Percentiles rank a stretch among this genome's conserved stretches.
Conservation (phyloP, 2,329 filamentous ascomycete species). For the Cladosporium colombiae region DNA sequence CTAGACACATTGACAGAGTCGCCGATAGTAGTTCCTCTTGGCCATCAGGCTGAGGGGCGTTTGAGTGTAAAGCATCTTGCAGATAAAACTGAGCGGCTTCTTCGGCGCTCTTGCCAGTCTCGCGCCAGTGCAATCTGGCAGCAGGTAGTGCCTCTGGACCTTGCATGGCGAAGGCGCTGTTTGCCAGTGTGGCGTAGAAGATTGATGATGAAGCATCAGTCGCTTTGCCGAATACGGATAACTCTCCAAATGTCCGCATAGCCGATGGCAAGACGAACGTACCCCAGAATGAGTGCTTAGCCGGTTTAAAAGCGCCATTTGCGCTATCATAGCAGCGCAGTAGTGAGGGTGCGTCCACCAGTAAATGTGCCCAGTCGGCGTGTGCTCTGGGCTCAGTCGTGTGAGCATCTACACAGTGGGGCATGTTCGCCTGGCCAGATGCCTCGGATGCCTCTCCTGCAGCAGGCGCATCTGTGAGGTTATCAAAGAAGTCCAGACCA, state of each 20-base stretch:
- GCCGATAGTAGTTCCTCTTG: not conserved
- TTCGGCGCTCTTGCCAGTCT: not conserved
- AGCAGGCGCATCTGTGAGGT: not conserved
- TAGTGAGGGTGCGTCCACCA: not conserved
- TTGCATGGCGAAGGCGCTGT: conserved; percentile 1
- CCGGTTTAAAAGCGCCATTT: not conserved
- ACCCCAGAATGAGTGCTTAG: conserved; percentile 8
- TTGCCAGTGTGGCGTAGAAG: conserved; percentile 12
- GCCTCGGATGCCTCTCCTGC: not conserved
- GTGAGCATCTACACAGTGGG: not conserved
- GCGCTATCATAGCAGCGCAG: conserved; percentile 1
- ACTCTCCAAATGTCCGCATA: conserved; percentile 12
- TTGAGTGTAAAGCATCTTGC: not conserved
- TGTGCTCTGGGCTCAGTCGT: not conserved
- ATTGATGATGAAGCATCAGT: conserved; percentile 6
- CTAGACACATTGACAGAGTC: not conserved
- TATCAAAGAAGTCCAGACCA: not conserved
- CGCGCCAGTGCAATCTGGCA: not conserved
- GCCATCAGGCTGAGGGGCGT: not conserved
- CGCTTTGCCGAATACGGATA: conserved; percentile 4
- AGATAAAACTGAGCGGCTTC: not conserved
- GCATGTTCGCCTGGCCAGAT: not conserved
- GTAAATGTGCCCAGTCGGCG: conserved; percentile 2
- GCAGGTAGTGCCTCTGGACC: not conserved
- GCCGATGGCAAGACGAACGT: conserved; percentile 6